Evolutionary conservation across 208 protist genomes (phyloP).

Genomic region (Vickermania spadyakhi): DNA sequence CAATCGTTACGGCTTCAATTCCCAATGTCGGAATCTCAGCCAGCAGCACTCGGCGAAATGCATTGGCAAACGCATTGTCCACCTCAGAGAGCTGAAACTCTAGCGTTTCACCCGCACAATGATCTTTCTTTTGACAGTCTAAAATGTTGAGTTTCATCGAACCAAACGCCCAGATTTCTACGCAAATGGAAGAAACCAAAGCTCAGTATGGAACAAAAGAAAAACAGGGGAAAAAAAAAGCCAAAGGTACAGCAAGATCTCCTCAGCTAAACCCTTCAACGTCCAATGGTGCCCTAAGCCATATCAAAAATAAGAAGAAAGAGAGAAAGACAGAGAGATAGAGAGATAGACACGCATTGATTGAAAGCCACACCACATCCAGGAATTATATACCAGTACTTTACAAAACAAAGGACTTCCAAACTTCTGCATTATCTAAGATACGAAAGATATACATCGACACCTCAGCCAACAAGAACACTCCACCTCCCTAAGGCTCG

Average conservation of each 20-base stretch:
- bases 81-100: conserved; percentile 84
- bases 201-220: background rate
- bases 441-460: too few relatives aligned
- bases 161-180: background rate
- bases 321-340: too few relatives aligned
- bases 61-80: conserved; percentile 94
- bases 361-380: too few relatives aligned
- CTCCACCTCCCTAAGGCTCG: too few relatives aligned
- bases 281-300: too few relatives aligned
- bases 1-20: conserved; percentile 96
- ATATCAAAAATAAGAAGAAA: too few relatives aligned
- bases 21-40: conserved; percentile 98
- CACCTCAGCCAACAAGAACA: too few relatives aligned
- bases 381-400: too few relatives aligned
- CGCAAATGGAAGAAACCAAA: background rate
- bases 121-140: conserved; percentile 61
- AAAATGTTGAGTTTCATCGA: conserved; percentile 74
- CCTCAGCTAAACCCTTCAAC: too few relatives aligned
- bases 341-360: too few relatives aligned
- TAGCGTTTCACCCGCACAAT: conserved; percentile 79
- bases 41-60: conserved; percentile 96
- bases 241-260: background rate
- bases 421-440: too few relatives aligned
- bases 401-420: too few relatives aligned
- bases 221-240: background rate